phyloP scores from a whole-genome alignment of 306 rosid genomes.

The Quercus dentata region DNA sequence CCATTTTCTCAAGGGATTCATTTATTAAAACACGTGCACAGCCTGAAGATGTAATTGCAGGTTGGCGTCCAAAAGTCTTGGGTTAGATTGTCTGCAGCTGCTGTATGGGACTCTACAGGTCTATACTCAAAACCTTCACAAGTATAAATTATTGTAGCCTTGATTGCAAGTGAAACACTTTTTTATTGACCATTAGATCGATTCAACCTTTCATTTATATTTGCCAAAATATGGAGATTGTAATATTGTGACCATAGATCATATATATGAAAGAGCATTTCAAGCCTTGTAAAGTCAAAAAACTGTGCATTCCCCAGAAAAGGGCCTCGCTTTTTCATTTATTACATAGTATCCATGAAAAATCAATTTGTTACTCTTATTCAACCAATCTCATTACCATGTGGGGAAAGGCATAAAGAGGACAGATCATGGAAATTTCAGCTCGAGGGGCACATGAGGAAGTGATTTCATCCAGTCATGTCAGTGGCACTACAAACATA shows the following conservation, averaged over 20 bases:
- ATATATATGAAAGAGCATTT: neutral
- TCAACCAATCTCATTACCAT: no score
- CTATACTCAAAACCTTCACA: neutral
- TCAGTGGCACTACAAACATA: neutral
- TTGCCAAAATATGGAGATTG: neutral
- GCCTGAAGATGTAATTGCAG: constrained; percentile 78
- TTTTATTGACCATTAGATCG: neutral
- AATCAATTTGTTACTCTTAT: neutral
- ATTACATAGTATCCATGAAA: neutral
- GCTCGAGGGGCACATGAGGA: neutral
- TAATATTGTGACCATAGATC: neutral
- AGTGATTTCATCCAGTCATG: neutral
- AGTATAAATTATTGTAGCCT: neutral
- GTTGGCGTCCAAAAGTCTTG: constrained; percentile 95
- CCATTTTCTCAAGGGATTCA: constrained; percentile 71
- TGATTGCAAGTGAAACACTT: neutral
- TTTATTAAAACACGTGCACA: constrained; percentile 69
- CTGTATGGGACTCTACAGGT: constrained; percentile 2
- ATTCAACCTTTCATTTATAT: neutral
- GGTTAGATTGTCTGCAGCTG: constrained; percentile 35
- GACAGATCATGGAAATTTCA: no score
- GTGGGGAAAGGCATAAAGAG: neutral
- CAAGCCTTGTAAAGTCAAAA: neutral
- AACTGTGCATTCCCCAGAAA: neutral
- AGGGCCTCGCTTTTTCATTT: neutral